Conservation (phyloP, 306 rosid species). For the Vicia faba region DNA sequence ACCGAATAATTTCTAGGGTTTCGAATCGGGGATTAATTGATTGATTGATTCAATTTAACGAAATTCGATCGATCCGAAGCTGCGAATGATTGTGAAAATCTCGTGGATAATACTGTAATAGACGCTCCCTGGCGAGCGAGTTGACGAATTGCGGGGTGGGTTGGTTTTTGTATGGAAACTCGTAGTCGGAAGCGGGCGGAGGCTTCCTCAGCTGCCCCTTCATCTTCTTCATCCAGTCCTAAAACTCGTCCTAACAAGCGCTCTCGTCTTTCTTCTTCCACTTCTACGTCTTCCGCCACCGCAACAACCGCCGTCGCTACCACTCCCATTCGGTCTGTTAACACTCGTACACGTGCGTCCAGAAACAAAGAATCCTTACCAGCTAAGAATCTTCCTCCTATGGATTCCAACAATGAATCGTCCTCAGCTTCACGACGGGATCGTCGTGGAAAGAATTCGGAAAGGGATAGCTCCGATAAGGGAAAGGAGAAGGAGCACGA, state of each 20-base stretch:
- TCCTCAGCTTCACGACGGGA: constrained; percentile 87
- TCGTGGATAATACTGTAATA: constrained; percentile 53
- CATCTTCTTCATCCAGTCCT: constrained; percentile 80
- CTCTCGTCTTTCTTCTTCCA: constrained; percentile 57
- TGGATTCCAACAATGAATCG: constrained; percentile 85
- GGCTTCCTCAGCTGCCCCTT: constrained; percentile 99
- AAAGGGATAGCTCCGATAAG: constrained; percentile 70
- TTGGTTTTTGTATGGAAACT: constrained; percentile 99
- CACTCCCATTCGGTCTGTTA: constrained; percentile 38
- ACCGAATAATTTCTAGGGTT: constrained; percentile 37
- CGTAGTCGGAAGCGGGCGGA: constrained; percentile 99
- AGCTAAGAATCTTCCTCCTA: constrained; percentile 44
- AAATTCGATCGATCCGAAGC: constrained; percentile 28
- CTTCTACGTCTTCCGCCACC: constrained; percentile 33
- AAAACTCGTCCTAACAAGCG: constrained; percentile 83
- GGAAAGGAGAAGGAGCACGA: constrained; percentile 83
- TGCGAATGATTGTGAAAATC: constrained; percentile 41
- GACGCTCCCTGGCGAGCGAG: constrained; percentile 88
- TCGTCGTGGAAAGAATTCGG: constrained; percentile 66
- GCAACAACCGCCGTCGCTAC: neutral
- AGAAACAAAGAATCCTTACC: constrained; percentile 47
- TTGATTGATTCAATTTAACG: constrained; percentile 28
- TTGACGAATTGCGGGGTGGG: constrained; percentile 71
- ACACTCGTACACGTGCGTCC: constrained; percentile 78
- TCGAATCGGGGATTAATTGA: constrained; percentile 41